These are phyloP conservation scores for Hypoxylon sp. DNA, from an alignment of 2,329 filamentous ascomycete species.

Conservation along the genomic window DNA sequence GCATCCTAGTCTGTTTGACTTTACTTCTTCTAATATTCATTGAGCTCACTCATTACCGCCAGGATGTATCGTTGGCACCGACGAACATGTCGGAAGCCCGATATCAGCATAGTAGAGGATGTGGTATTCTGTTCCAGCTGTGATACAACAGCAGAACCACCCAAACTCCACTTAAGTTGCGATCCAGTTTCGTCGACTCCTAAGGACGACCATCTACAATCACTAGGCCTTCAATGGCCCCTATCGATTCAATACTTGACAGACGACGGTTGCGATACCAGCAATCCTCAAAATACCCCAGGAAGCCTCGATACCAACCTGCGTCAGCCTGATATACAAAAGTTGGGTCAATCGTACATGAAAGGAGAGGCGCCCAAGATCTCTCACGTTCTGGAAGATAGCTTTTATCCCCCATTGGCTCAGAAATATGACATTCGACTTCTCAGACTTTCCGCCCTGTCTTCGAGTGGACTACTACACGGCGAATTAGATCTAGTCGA, in stretches of 20 bases:
- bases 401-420: conserved; percentile 9
- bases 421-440: conserved; percentile 19
- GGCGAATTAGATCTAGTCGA: conserved; percentile 12
- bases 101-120: conserved; percentile 9
- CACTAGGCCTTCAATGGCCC: conserved; percentile 9
- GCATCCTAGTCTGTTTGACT: neutral
- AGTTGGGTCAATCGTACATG: neutral
- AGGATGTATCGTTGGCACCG: conserved; percentile 17
- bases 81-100: conserved; percentile 13
- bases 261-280: neutral
- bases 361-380: neutral
- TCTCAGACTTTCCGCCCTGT: neutral
- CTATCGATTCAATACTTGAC: conserved; percentile 8
- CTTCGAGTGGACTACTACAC: neutral
- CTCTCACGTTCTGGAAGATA: neutral
- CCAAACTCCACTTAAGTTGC: neutral
- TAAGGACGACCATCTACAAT: neutral
- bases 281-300: neutral
- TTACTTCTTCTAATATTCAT: neutral
- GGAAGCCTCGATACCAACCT: neutral
- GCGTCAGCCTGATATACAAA: neutral
- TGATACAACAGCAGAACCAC: conserved; percentile 4
- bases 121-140: conserved; percentile 18
- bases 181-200: neutral
- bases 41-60: neutral